Base-by-base conservation (phyloP, 495 filamentous ascomycete genomes). In the Talaromyces wortmannii region DNA sequence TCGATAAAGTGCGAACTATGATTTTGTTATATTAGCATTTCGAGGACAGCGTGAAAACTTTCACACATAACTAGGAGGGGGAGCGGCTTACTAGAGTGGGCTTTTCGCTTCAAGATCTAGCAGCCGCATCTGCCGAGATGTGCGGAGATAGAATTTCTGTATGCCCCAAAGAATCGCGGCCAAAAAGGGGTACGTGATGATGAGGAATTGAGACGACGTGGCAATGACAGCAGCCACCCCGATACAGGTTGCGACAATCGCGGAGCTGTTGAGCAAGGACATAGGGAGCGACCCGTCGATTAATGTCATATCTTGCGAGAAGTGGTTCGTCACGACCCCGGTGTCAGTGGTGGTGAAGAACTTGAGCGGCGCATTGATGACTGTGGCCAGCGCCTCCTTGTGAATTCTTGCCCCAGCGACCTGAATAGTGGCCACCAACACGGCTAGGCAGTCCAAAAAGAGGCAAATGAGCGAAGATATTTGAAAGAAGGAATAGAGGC, bases 61-160 rank as follows among this genome's bases (percentile, higher is more conserved):
- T 10, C 15, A 8, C 16, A 10, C 15, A 11, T 48, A 11, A 16
- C 8, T 10, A 23, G 36, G 13, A 5, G 2, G 36, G 36, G 33
- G 6, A 12, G 6, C 12, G 6, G 36, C 36, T 40, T 13, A 40
- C 36, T 69, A 70, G 1, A 75, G 57, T 2, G 63, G 67, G 16
- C 57, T 56, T 57, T 73, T 73, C 2, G 71, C 62, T 55, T 78
- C 72, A 8, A 78, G 67, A 55, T 82, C 78, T 2, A 83, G 58
- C 6, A 79, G 59, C 23, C 78, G 65, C 5, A 83, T 55, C 57
- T 80, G 79, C 7, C 73, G 67, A 0, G 78, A 82, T 1, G 78
- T 81, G 11, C 73, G 68, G 1, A 83, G 68, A 49, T 82, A 83
- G 62, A 76, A 69, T n/a, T 71, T 72, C 51, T 83, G 79, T 2